A percentile compares a stretch with the other conserved stretches of the same genome.
These are phyloP conservation scores for Chenopodium suecicum DNA, from an alignment of 148 eudicot genomes.

Conservation along the genomic window DNA sequence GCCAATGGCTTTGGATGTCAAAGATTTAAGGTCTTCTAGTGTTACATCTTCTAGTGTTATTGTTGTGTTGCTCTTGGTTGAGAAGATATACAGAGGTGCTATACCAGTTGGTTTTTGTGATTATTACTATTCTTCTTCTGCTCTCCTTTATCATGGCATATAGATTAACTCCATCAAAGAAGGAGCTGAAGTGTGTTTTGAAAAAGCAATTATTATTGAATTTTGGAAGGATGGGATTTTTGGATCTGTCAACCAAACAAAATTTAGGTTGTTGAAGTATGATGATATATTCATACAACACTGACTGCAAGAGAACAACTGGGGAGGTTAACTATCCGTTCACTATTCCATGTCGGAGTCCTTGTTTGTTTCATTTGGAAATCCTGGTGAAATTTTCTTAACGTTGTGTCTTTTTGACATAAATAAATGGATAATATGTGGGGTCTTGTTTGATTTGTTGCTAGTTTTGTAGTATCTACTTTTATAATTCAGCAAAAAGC, in stretches of 20 bases:
- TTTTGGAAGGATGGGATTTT: not conserved
- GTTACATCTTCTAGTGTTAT: too few species aligned
- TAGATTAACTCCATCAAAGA: not conserved
- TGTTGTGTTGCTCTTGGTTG: not conserved
- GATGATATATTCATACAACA: not conserved
- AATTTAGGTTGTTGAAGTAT: not conserved
- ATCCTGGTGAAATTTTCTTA: conserved; percentile 18
- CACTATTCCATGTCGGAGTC: not conserved
- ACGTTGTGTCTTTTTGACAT: conserved; percentile 4
- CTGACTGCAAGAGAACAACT: not conserved
- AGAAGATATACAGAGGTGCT: not conserved
- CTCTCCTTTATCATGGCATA: not conserved
- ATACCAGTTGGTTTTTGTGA: not conserved
- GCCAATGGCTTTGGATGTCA: not conserved
- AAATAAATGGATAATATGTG: not conserved
- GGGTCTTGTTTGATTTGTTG: too few species aligned
- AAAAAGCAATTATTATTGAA: not conserved
- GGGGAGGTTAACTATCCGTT: not conserved
- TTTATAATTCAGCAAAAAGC: too few species aligned
- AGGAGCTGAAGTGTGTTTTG: not conserved
- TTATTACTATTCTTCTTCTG: conserved; percentile 8
- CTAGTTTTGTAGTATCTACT: too few species aligned
- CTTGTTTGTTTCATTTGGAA: not conserved
- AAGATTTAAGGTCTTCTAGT: not conserved
- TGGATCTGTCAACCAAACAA: not conserved